Percentiles rank a stretch among this genome's conserved stretches.
Evolutionary conservation across 1,284 basidiomycete genomes (phyloP).

Genomic region (Marasmius fiardii): DNA sequence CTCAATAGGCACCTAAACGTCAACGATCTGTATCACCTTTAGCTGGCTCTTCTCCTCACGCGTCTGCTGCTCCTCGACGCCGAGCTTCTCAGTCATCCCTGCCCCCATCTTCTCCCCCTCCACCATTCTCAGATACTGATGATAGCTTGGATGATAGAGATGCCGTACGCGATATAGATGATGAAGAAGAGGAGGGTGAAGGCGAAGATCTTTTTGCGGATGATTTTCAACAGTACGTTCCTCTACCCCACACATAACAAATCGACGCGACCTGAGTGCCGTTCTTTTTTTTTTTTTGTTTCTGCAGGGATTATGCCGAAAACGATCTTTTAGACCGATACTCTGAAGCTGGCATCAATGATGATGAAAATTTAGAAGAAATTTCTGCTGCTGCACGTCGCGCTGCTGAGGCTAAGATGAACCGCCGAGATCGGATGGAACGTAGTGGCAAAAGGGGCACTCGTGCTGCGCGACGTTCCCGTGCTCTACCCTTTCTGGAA

Average conservation of each 20-base stretch:
- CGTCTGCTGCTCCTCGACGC: slow-evolving; percentile 35
- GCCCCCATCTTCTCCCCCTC: slow-evolving; percentile 80
- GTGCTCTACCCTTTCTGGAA: slow-evolving; percentile 83
- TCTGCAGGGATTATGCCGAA: slow-evolving; percentile 78
- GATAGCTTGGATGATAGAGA: slow-evolving; percentile 78
- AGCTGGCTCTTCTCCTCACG: slow-evolving; percentile 51
- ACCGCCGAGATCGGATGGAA: slow-evolving; percentile 80
- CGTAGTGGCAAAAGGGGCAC: slow-evolving; percentile 59
- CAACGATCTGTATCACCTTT: slow-evolving; percentile 58
- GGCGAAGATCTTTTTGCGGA: slow-evolving; percentile 95
- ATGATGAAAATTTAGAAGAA: slow-evolving; percentile 74
- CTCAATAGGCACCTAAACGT: slow-evolving; percentile 49
- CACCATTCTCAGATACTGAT: slow-evolving; percentile 85
- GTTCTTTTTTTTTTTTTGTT: slow-evolving; percentile 11
- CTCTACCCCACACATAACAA: slow-evolving; percentile 5
- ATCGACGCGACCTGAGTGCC: slow-evolving; percentile 6
- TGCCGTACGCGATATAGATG: slow-evolving; percentile 40
- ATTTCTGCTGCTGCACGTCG: slow-evolving; percentile 75
- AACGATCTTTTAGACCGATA: slow-evolving; percentile 87
- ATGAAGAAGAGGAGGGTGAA: slow-evolving; percentile 77
- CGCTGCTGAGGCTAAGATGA: slow-evolving; percentile 88
- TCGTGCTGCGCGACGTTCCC: slow-evolving; percentile 72
- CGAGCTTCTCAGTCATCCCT: slow-evolving; percentile 66
- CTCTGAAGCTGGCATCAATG: slow-evolving; percentile 85
- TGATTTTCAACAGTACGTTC: slow-evolving; percentile 63